These are phyloP conservation scores for Hypoxylon cercidicola DNA, from an alignment of 495 filamentous ascomycete species.

Conservation along the genomic window DNA sequence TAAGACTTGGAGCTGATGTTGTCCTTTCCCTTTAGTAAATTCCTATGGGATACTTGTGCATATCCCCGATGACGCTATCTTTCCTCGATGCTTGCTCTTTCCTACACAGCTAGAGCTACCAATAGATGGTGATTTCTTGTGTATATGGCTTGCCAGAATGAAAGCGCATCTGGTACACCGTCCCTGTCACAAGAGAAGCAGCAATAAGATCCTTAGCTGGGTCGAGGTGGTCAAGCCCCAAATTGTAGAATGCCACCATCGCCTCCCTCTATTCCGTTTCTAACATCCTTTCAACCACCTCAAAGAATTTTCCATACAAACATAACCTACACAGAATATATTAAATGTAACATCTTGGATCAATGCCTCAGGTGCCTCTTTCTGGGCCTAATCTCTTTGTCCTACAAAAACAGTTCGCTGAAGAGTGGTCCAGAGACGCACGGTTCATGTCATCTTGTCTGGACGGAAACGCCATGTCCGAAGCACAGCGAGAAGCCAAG, in stretches of 20 bases:
- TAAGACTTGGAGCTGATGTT: neutral
- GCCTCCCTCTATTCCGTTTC: slow-evolving; percentile 9
- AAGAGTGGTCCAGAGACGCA: slow-evolving; percentile 1
- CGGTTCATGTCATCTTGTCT: slow-evolving; percentile 4
- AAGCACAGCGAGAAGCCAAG: slow-evolving; percentile 26
- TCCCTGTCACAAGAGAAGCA: neutral
- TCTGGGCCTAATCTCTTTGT: slow-evolving; percentile 12
- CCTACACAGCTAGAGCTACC: neutral
- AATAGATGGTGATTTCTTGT: no score
- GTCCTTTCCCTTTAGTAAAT: no score
- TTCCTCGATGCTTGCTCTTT: neutral
- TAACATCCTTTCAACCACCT: neutral
- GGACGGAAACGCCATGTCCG: slow-evolving; percentile 37
- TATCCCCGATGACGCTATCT: neutral
- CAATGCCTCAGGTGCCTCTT: slow-evolving; percentile 22
- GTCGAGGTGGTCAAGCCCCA: neutral
- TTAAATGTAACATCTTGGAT: slow-evolving; percentile 28
- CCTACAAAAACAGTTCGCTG: slow-evolving; percentile 12
- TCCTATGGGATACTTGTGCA: neutral
- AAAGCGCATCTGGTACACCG: no score
- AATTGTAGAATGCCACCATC: slow-evolving; percentile 6
- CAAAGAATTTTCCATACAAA: slow-evolving; percentile 12
- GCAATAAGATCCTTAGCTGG: neutral
- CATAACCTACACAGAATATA: slow-evolving; percentile 28
- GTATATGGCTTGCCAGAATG: no score